These are phyloP conservation scores for Cladosporium sp. DNA, from an alignment of 2,329 filamentous ascomycete species.

Conservation along the genomic window DNA sequence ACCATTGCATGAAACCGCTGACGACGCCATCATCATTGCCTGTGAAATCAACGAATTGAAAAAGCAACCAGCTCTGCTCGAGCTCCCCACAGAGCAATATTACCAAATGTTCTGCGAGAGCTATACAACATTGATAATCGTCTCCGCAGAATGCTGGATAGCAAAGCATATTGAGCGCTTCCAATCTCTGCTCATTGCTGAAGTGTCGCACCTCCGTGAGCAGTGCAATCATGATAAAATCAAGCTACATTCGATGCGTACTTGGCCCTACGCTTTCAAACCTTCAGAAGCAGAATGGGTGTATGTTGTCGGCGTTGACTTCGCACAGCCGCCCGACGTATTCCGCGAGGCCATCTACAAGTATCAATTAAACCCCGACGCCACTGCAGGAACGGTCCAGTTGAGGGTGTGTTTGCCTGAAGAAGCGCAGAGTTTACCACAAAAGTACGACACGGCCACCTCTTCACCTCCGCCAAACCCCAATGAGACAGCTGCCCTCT, in stretches of 20 bases:
- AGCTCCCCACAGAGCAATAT: neutral
- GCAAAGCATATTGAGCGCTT: constrained; percentile 1
- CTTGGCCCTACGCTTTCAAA: constrained; percentile 7
- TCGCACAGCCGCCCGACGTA: neutral
- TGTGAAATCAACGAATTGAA: neutral
- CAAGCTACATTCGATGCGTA: neutral
- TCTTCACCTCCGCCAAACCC: neutral
- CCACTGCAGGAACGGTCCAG: neutral
- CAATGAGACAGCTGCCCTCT: neutral
- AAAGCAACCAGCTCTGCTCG: neutral
- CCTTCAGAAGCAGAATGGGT: constrained; percentile 8
- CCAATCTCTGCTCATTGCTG: neutral
- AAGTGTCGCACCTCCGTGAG: neutral
- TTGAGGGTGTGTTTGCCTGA: neutral
- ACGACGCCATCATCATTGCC: neutral
- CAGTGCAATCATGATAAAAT: neutral
- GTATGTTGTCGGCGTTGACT: neutral
- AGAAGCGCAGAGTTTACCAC: neutral
- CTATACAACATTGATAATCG: neutral
- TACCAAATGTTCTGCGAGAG: neutral
- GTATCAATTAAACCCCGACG: neutral
- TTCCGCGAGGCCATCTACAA: neutral
- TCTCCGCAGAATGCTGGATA: constrained; percentile 9
- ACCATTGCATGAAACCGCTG: neutral
- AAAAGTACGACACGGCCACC: neutral